These are phyloP conservation scores for Sarocladiaceae sp. DNA, from an alignment of 2,329 filamentous ascomycete species.

Conservation along the genomic window DNA sequence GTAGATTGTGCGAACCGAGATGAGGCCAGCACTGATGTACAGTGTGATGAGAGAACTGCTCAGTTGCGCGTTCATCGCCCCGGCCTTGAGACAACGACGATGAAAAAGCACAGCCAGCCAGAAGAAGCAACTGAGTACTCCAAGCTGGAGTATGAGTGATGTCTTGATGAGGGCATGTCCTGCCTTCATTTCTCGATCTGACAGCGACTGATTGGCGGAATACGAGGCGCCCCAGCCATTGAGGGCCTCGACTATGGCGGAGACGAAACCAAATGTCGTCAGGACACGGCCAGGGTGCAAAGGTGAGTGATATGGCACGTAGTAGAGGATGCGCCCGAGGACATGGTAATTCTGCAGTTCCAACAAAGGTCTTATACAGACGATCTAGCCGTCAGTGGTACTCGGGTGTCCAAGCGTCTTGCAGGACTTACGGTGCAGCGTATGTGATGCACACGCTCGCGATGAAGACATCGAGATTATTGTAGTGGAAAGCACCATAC, in stretches of 20 bases:
- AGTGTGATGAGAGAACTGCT: constrained; percentile 39
- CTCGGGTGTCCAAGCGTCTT: neutral
- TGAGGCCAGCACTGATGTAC: constrained; percentile 45
- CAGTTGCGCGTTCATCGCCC: constrained; percentile 28
- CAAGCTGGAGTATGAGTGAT: constrained; percentile 50
- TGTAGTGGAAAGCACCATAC: constrained; percentile 27
- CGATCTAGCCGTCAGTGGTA: constrained; percentile 3
- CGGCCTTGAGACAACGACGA: constrained; percentile 32
- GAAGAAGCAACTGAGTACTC: constrained; percentile 46
- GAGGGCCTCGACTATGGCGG: constrained; percentile 42
- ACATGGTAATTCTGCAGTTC: constrained; percentile 60
- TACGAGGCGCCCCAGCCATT: constrained; percentile 43
- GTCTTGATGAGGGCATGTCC: constrained; percentile 45
- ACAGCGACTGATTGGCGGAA: constrained; percentile 39
- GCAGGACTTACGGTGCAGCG: constrained; percentile 28
- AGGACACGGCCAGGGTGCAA: constrained; percentile 41
- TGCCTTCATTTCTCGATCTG: constrained; percentile 29
- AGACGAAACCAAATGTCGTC: constrained; percentile 41
- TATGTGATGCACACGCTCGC: constrained; percentile 30
- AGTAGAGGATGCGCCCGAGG: constrained; percentile 54
- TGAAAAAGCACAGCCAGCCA: constrained; percentile 46
- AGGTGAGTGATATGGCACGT: constrained; percentile 52
- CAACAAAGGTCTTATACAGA: constrained; percentile 31
- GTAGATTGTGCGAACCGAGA: constrained; percentile 52
- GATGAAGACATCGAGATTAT: constrained; percentile 26